phyloP scores from a whole-genome alignment of 1,139 yeast species.

The Geotrichum armillariae region DNA sequence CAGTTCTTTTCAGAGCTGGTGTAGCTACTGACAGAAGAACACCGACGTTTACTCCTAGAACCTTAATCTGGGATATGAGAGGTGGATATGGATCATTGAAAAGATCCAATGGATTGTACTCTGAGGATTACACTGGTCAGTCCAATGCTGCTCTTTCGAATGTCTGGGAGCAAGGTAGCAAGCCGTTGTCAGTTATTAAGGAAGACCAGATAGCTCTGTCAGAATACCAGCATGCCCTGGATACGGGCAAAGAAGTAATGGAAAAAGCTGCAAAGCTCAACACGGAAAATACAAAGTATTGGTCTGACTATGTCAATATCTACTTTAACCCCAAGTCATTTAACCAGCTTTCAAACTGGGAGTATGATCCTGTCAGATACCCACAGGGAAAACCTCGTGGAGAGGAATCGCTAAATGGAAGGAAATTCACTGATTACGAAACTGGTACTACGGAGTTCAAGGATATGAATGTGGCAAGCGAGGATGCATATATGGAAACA shows the following conservation, averaged over 20 bases:
- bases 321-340: constrained; percentile 65
- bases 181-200: constrained; percentile 19
- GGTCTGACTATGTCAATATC: constrained; percentile 81
- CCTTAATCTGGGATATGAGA: constrained; percentile 70
- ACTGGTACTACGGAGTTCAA: constrained; percentile 53
- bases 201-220: constrained; percentile 45
- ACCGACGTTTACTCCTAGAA: constrained; percentile 75
- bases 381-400: constrained; percentile 46
- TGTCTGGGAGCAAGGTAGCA: constrained; percentile 20
- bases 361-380: constrained; percentile 42
- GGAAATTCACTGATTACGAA: constrained; percentile 44
- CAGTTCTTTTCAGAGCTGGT: constrained; percentile 48
- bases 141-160: constrained; percentile 3
- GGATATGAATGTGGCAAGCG: constrained; percentile 33
- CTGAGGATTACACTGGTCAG: constrained; percentile 27
- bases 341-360: constrained; percentile 57
- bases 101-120: constrained; percentile 27
- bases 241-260: constrained; percentile 41
- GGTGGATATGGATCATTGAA: constrained; percentile 40
- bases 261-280: constrained; percentile 37
- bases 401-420: constrained; percentile 36
- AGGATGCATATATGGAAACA: constrained; percentile 55
- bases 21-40: constrained; percentile 42
- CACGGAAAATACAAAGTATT: constrained; percentile 52
- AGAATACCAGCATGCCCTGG: constrained; percentile 63